Base-by-base conservation (phyloP, 2,329 filamentous ascomycete species). In the Cadophora malorum region DNA sequence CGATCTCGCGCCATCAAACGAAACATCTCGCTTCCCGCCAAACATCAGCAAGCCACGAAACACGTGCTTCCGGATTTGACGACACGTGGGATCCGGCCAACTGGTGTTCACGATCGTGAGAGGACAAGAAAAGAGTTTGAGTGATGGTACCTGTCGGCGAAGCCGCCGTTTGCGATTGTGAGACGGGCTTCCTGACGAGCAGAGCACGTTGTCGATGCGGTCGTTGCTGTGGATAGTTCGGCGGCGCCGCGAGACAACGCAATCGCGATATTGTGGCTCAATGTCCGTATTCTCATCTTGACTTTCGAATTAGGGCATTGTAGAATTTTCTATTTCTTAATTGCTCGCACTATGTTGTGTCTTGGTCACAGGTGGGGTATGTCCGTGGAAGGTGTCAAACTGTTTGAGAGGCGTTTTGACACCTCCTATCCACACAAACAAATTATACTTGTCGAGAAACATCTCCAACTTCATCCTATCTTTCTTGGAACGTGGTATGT, bases 31-130 rank as follows among this genome's bases (percentile, higher is more conserved):
- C 31, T 21, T 55, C 25, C 14, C 21, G 21, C 50, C 50, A 55
- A 55, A 31, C 50, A 55, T 55, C 50, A 55, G 23, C 50, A 33
- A 55, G 33, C 55, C 55, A 25, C 55, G 55, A 59, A 59, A 59
- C 55, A 59, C 55, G 55, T 59, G 55, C 55, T 45, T 16, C 41
- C 14, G 14, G 14, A 3, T 33, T n/a, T 33, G 28, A 55, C 52
- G 25, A 55, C 52, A 28, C 45, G 45, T 52, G 50, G 50, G 50
- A 31, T 19, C 23, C 3, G 50, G 21, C n/a, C 50, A 25, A 25
- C 23, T 28, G 25, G 21, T 53, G 7, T 55, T 21, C 23, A 31
- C 16, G 41, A 16, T 45, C 16, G 41, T 45, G 41, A 45, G 41
- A 45, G 4, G 41, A 19, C 4, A 14, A 2, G 16, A 5, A 2